Conservation (phyloP, 1,284 basidiomycete genomes). For the Mycosarcoma maydis region DNA sequence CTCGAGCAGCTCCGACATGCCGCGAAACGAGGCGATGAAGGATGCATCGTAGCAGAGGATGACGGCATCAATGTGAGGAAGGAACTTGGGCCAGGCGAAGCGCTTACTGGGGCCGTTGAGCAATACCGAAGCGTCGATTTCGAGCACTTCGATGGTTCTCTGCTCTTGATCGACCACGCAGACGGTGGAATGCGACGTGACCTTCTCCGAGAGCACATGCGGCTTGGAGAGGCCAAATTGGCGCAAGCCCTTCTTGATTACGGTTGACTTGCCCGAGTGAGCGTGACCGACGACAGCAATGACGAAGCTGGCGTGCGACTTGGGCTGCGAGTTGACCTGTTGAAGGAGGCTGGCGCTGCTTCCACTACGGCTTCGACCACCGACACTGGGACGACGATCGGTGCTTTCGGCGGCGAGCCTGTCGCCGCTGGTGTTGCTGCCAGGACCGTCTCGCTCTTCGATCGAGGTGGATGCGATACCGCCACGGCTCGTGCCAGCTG, state of each 20-base stretch:
- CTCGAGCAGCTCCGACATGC: conserved; percentile 63
- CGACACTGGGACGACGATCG: conserved; percentile 38
- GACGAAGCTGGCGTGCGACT: conserved; percentile 59
- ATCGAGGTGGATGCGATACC: conserved; percentile 4
- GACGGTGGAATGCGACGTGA: conserved; percentile 59
- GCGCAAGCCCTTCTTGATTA: conserved; percentile 60
- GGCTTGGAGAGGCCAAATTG: conserved; percentile 62
- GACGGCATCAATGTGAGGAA: conserved; percentile 60
- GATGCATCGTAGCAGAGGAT: conserved; percentile 63
- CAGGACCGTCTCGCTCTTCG: conserved; percentile 9
- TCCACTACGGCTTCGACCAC: conserved; percentile 54
- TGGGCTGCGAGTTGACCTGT: conserved; percentile 55
- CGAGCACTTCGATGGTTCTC: conserved; percentile 61
- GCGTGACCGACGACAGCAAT: conserved; percentile 61
- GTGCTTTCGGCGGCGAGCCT: conserved; percentile 10
- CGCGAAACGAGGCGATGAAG: conserved; percentile 55
- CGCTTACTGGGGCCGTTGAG: conserved; percentile 55
- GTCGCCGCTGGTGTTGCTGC: conserved; percentile 8
- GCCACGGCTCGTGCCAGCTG: conserved; percentile 11
- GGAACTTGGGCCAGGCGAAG: conserved; percentile 62
- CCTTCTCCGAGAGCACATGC: conserved; percentile 54
- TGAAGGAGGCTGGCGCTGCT: conserved; percentile 58
- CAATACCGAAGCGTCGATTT: conserved; percentile 59
- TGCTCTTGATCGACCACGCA: conserved; percentile 62
- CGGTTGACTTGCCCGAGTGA: conserved; percentile 58